A percentile compares a stretch with the other conserved stretches of the same genome.
Evolutionary conservation across 1,139 yeast genomes (phyloP).

Genomic region (Pichia sp.): DNA sequence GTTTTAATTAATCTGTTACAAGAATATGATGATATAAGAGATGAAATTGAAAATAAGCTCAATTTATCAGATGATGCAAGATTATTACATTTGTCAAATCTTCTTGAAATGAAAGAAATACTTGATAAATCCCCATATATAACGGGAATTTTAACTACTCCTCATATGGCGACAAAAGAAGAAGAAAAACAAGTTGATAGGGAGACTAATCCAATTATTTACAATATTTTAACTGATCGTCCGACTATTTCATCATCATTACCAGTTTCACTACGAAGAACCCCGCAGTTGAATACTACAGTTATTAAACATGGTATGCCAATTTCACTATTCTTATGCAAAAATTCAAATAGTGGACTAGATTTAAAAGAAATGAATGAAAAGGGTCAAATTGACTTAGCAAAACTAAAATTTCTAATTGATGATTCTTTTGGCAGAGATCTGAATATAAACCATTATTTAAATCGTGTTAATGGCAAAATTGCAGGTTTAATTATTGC

Average conservation of each 20-base stretch:
- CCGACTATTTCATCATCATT: constrained; percentile 90
- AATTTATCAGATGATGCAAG: constrained; percentile 40
- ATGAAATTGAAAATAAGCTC: constrained; percentile 52
- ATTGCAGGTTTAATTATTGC: constrained; percentile 77
- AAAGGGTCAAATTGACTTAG: constrained; percentile 48
- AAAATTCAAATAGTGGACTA: constrained; percentile 29
- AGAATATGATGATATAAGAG: constrained; percentile 61
- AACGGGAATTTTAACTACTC: constrained; percentile 49
- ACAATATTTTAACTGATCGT: constrained; percentile 84
- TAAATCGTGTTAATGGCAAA: constrained; percentile 53
- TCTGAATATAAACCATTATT: constrained; percentile 59
- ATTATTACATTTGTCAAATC: constrained; percentile 49
- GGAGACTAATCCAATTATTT: constrained; percentile 73
- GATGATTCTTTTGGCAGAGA: constrained; percentile 74
- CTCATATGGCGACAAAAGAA: constrained; percentile 37
- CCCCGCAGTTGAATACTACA: constrained; percentile 69
- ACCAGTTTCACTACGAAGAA: constrained; percentile 63
- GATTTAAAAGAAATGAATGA: constrained; percentile 40
- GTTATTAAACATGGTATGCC: constrained; percentile 73
- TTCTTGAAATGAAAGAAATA: constrained; percentile 47
- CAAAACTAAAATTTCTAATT: constrained; percentile 51
- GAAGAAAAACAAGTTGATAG: constrained; percentile 61
- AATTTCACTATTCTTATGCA: constrained; percentile 42
- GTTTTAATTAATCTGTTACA: constrained; percentile 82
- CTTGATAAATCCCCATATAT: constrained; percentile 39